Conservation (phyloP, 306 rosid genomes). For the Ormosia emarginata region DNA sequence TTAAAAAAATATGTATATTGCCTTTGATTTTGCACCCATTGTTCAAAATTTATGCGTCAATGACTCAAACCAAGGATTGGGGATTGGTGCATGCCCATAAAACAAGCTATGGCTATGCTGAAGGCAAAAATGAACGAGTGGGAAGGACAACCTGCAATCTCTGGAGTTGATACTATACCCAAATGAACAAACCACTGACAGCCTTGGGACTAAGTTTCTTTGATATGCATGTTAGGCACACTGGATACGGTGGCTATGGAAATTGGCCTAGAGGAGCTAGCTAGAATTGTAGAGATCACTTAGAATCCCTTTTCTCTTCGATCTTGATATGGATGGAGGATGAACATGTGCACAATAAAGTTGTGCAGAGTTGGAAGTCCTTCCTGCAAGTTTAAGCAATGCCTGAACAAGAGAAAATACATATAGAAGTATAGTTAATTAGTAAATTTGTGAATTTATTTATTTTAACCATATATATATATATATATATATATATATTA, state of each 20-base stretch:
- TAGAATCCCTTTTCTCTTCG: conserved; percentile 45
- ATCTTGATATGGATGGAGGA: conserved; percentile 68
- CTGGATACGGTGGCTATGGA: conserved; percentile 66
- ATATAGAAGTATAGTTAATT: too few species aligned
- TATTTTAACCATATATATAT: neutral
- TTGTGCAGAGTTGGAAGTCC: conserved; percentile 20
- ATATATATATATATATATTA: too few species aligned
- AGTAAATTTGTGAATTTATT: neutral
- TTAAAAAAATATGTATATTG: conserved; percentile 25
- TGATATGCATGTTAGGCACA: conserved; percentile 40
- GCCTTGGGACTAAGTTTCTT: too few species aligned
- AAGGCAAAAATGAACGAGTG: too few species aligned
- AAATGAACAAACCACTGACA: too few species aligned
- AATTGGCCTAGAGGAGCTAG: conserved; percentile 59
- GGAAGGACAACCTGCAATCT: too few species aligned
- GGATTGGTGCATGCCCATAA: conserved; percentile 56
- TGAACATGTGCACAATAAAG: conserved; percentile 43
- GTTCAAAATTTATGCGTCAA: too few species aligned
- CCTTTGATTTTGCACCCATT: too few species aligned
- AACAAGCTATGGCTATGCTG: conserved; percentile 50
- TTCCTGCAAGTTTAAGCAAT: neutral
- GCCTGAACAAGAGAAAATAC: neutral
- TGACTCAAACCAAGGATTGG: conserved; percentile 53
- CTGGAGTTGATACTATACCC: too few species aligned
- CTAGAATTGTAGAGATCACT: conserved; percentile 33